Evolutionary conservation across 148 eudicot genomes (phyloP).

Genomic region (Rhododendron ferrugineum): DNA sequence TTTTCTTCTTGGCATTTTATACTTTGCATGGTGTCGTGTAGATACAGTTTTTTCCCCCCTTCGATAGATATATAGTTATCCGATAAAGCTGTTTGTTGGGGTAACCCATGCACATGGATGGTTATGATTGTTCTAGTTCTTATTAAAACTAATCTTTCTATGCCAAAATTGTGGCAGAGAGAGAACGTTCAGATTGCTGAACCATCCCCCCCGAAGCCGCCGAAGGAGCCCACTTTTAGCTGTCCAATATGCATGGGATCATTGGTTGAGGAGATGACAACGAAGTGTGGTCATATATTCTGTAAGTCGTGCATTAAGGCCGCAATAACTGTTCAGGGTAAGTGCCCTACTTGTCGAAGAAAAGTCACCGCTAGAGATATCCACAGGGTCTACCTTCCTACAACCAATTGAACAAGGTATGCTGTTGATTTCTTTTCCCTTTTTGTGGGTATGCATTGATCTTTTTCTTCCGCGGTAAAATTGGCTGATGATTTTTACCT

Average conservation of each 20-base stretch:
- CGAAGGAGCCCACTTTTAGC: conserved; percentile 58
- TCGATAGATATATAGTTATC: not conserved
- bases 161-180: conserved; percentile 27
- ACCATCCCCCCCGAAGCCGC: conserved; percentile 34
- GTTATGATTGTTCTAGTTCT: not conserved
- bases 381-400: conserved; percentile 74
- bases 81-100: not conserved
- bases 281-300: conserved; percentile 95
- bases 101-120: not conserved
- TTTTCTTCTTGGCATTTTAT: not conserved
- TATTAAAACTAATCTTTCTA: conserved; percentile 3
- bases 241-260: conserved; percentile 96
- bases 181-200: conserved; percentile 8
- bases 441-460: not conserved
- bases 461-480: not conserved
- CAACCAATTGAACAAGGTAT: conserved; percentile 44
- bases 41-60: not conserved
- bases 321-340: conserved; percentile 56
- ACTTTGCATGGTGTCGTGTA: not conserved
- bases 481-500: not conserved
- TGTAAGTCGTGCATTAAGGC: conserved; percentile 73
- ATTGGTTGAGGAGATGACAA: conserved; percentile 71
- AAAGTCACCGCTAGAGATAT: conserved; percentile 53
- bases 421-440: not conserved
- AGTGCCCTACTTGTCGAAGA: conserved; percentile 91